Conservation (phyloP, 2,329 filamentous ascomycete genomes). For the Onygenales sp. region DNA sequence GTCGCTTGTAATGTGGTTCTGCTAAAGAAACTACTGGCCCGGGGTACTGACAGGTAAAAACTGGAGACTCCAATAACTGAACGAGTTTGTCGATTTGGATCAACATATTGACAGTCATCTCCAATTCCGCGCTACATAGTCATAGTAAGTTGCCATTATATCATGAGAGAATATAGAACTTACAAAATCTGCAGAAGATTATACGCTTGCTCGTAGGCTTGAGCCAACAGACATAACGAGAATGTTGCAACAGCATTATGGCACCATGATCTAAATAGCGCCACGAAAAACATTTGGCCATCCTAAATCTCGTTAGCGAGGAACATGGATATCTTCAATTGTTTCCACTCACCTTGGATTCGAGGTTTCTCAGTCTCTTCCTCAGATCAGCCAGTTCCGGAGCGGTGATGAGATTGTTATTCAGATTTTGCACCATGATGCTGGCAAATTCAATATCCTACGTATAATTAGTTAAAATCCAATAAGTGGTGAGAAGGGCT, state of each 20-base stretch:
- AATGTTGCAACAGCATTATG: slow-evolving; percentile 98
- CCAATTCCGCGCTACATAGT: slow-evolving; percentile 69
- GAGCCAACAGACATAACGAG: slow-evolving; percentile 85
- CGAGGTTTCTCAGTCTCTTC: slow-evolving; percentile 80
- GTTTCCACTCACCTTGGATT: slow-evolving; percentile 58
- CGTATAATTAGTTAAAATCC: slow-evolving; percentile 6
- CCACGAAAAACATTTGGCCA: slow-evolving; percentile 89
- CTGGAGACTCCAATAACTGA: slow-evolving; percentile 89
- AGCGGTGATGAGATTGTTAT: slow-evolving; percentile 97
- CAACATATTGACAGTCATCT: slow-evolving; percentile 98
- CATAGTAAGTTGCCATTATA: slow-evolving; percentile 13
- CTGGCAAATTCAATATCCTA: slow-evolving; percentile 92
- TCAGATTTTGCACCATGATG: slow-evolving; percentile 98
- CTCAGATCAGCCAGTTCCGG: slow-evolving; percentile 86
- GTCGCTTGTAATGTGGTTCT: slow-evolving; percentile 10
- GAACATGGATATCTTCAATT: not conserved
- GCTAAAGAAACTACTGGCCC: not conserved
- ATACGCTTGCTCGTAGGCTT: slow-evolving; percentile 97
- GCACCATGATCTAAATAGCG: slow-evolving; percentile 93
- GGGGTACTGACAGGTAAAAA: slow-evolving; percentile 73
- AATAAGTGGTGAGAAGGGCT: not conserved
- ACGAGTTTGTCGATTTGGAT: slow-evolving; percentile 99
- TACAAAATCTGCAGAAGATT: slow-evolving; percentile 93
- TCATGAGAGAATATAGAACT: slow-evolving; percentile 21
- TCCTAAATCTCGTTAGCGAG: slow-evolving; percentile 46